Evolutionary conservation across 2,329 filamentous ascomycete species (phyloP).

Genomic region (Sclerotinia subarctica): DNA sequence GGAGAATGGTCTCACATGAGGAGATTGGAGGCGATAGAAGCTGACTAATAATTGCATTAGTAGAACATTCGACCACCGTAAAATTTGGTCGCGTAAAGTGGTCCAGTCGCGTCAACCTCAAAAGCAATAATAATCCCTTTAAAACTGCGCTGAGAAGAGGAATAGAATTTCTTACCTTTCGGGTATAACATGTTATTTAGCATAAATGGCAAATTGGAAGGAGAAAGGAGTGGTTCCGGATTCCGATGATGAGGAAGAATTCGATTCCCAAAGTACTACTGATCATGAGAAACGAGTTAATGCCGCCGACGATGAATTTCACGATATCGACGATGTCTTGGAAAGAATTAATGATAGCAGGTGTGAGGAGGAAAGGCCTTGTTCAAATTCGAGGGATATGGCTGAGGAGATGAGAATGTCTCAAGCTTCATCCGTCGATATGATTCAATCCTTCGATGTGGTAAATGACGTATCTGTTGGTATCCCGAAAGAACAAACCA

Average conservation of each 20-base stretch:
- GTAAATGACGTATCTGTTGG: background rate
- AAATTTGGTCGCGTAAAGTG: conserved; percentile 17
- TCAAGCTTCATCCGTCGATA: conserved; percentile 21
- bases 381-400: background rate
- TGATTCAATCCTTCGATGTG: conserved; percentile 6
- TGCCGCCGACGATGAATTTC: conserved; percentile 12
- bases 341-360: background rate
- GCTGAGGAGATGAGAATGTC: conserved; percentile 2
- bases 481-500: background rate
- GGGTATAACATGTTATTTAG: conserved; percentile 29
- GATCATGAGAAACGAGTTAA: conserved; percentile 11
- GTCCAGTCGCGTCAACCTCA: conserved; percentile 21
- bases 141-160: background rate
- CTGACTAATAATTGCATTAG: conserved; percentile 3
- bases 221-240: conserved; percentile 39
- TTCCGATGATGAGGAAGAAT: conserved; percentile 39
- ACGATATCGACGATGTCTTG: conserved; percentile 7
- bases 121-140: conserved; percentile 9
- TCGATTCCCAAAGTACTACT: conserved; percentile 28
- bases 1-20: background rate
- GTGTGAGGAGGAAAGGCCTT: background rate
- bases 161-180: conserved; percentile 1
- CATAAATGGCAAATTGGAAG: conserved; percentile 39
- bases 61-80: background rate
- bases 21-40: background rate